Base-by-base conservation (phyloP, 495 filamentous ascomycete species). In the Cercophora sp. region DNA sequence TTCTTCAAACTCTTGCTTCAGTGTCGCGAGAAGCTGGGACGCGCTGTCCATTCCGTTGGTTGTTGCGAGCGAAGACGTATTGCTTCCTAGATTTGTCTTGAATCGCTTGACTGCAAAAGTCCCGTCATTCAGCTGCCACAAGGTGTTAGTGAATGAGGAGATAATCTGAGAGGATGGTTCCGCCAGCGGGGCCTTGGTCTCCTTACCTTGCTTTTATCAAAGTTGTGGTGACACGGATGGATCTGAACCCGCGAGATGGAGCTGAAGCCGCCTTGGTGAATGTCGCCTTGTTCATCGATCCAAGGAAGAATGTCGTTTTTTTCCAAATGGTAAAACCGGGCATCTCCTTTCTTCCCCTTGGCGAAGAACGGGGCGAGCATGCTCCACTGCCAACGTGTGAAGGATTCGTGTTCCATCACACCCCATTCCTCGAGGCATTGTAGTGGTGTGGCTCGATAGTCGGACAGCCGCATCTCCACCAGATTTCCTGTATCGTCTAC, bases 281-380 rank as follows among this genome's bases (percentile, higher is more conserved):
- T n/a, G 1, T 11, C 1, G 15, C 32, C 25, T 8, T 11, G 18
- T 4, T 54, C 42, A 13, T 23, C 26, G 5, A 37, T 35, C 51
- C 51, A 54, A 20, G 51, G 51, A 13, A 54, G 34, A 11, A 54
- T 20, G n/a, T 37, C 51, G 13, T 54, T 54, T 25, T 54, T 23
- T 1, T 11, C 13, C 19, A 54, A 25, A 31, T 48, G 19, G 34
- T 54, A 54, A 22, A 54, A 42, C n/a, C 22, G 39, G 4, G 51
- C 42, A 2, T 26, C 24, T 18, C 32, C 23, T 1, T 16, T 11
- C 9, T 36, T 16, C 25, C 1, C 26, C n/a, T 54, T 41, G 23
- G 42, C 51, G 20, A 54, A 54, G 20, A 29, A 54, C 5, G 51
- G 51, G 1, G 43, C 42, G 1, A 54, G 11, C 13, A 48, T 37